Base-by-base conservation (phyloP, 164 flowering plant species). In the Taxillus chinensis region DNA sequence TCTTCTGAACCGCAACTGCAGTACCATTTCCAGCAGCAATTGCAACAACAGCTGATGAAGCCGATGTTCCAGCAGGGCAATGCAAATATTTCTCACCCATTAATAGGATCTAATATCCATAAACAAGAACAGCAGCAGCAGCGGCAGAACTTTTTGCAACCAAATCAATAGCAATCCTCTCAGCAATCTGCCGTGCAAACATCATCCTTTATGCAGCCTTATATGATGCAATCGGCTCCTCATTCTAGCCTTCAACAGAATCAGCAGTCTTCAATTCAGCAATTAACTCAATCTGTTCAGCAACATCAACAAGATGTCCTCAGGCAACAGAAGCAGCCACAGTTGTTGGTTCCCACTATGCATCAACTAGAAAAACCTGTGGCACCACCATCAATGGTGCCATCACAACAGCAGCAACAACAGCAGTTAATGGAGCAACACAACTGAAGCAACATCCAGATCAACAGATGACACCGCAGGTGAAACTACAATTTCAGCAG, bases 321-420 rank as follows among this genome's bases (percentile, higher is more conserved):
- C n/a, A 81, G 96, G 77, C 85, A 79, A 59, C 86, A 78, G 45
- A 84, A 71, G 68, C 92, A 74, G 64, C 72, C 75, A 2, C 91
- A 78, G 67, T 91, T 80, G 67, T 91, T 80, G 63, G 48, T 78
- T 68, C 48, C 81, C 62, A 71, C 67, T 57, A 60, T 77, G 64
- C 86, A 78, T 64, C 96, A 83, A 60, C 95, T 83, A 70, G 95
- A 84, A 72, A 64, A 76, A 59, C 62, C 81, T 56, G 64, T 79
- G 70, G 41, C 71, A 15, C 95, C 85, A 74, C 86, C 77, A 54
- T 59, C 78, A 43, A 65, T 81, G 49, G 13, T 80, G 61, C 62
- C 82, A 9, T 66, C 79, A 42, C 84, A 81, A 59, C 96, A 79
- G 69, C 86, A 79, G 68, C 85, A 80, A 67, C 77, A 69, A 69